Evolutionary conservation across 139 green algal species (phyloP).

Genomic region (Pleodorina starrii): DNA sequence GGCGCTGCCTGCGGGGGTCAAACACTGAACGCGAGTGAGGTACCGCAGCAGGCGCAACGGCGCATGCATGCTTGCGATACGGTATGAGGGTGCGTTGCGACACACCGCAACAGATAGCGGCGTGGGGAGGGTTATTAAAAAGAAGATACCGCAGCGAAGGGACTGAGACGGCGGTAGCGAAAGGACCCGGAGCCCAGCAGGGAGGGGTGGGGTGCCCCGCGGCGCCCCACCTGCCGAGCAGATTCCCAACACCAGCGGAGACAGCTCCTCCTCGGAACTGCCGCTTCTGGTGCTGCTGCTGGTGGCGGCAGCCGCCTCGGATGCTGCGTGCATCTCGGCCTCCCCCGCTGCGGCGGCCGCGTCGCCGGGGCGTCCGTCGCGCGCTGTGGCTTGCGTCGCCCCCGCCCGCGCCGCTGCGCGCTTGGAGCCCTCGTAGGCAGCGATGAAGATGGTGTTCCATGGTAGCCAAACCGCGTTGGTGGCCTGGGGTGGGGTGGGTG

Average conservation of each 20-base stretch:
- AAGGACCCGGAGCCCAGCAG: too few relatives aligned
- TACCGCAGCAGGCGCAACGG: too few relatives aligned
- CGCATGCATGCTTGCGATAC: too few relatives aligned
- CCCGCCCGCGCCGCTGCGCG: neutral
- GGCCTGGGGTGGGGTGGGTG: conserved; percentile 43
- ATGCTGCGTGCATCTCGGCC: neutral
- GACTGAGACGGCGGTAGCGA: too few relatives aligned
- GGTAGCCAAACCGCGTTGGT: conserved; percentile 89
- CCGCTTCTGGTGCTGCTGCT: neutral
- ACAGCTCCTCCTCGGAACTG: conserved; percentile 11
- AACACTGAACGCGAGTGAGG: too few relatives aligned
- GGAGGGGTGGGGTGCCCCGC: too few relatives aligned
- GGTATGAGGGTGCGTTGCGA: too few relatives aligned
- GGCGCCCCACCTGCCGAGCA: conserved; percentile 60
- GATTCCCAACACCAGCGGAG: conserved; percentile 41
- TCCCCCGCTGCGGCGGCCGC: neutral
- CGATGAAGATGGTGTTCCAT: conserved; percentile 88
- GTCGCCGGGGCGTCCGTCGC: neutral
- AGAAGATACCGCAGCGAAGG: too few relatives aligned
- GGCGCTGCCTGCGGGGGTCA: conserved; percentile 58
- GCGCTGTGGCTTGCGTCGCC: neutral
- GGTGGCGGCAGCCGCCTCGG: neutral
- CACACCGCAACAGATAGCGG: too few relatives aligned
- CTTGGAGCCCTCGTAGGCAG: conserved; percentile 77
- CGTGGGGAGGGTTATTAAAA: too few relatives aligned